phyloP scores from a whole-genome alignment of 139 green algal genomes.

The Haematococcus sp. region DNA sequence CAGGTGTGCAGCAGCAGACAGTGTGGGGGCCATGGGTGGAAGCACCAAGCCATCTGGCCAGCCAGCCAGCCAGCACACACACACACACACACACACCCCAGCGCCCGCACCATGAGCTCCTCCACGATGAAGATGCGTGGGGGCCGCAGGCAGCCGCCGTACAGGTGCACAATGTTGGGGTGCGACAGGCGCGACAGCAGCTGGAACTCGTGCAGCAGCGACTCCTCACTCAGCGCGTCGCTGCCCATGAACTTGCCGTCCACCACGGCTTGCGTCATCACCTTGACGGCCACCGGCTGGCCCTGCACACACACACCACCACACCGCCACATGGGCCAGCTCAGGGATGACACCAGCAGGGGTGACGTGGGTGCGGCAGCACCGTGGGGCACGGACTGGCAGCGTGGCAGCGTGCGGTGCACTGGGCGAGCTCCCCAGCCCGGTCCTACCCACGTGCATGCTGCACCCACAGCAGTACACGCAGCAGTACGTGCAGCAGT shows the following conservation, averaged over 20 bases:
- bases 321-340: background rate
- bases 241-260: conserved; percentile 17
- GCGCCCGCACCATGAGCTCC: conserved; percentile 32
- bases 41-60: background rate
- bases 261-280: conserved; percentile 22
- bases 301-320: background rate
- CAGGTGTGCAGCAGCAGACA: too few relatives aligned
- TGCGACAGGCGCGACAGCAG: conserved; percentile 35
- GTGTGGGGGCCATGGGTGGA: too few relatives aligned
- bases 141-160: conserved; percentile 29
- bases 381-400: too few relatives aligned
- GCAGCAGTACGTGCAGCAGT: background rate
- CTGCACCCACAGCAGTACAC: background rate
- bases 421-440: too few relatives aligned
- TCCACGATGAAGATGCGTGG: conserved; percentile 39
- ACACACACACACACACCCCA: background rate
- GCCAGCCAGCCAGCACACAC: background rate
- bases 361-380: too few relatives aligned
- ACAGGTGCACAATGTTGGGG: conserved; percentile 54
- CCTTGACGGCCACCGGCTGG: conserved; percentile 22
- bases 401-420: too few relatives aligned
- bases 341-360: too few relatives aligned
- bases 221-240: background rate
- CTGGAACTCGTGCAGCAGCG: conserved; percentile 20
- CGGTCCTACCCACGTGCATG: too few relatives aligned